Percentiles rank a stretch among this genome's conserved stretches.
Conservation (phyloP, 2,329 filamentous ascomycete species). For the Phialophora tarda region DNA sequence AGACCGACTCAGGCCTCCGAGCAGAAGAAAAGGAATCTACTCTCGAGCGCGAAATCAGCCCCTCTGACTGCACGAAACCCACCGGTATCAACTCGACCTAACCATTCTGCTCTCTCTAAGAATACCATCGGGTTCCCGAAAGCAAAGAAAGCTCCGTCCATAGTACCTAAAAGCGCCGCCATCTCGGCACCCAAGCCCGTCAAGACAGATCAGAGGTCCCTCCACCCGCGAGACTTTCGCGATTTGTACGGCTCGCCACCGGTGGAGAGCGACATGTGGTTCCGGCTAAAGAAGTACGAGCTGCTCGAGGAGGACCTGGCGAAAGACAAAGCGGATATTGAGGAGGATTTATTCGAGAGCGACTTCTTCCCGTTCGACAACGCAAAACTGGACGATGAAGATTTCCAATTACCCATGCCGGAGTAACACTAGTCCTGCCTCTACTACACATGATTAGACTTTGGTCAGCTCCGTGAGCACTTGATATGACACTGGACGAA, state of each 20-base stretch:
- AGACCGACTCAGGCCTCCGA: conserved; percentile 47
- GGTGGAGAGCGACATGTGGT: conserved; percentile 53
- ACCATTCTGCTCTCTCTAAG: conserved; percentile 70
- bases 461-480: background rate
- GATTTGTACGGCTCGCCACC: conserved; percentile 51
- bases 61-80: conserved; percentile 49
- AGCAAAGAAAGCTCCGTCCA: conserved; percentile 64
- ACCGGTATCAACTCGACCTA: conserved; percentile 63
- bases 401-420: conserved; percentile 38
- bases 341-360: conserved; percentile 37
- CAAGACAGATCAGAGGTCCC: conserved; percentile 39
- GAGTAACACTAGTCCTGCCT: conserved; percentile 16
- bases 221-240: conserved; percentile 52
- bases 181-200: conserved; percentile 41
- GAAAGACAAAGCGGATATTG: conserved; percentile 41
- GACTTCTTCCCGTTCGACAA: conserved; percentile 39
- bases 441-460: background rate
- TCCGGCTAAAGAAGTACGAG: conserved; percentile 48
- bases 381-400: conserved; percentile 40
- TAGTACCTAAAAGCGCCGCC: conserved; percentile 43
- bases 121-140: conserved; percentile 86
- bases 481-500: conserved; percentile 24
- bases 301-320: conserved; percentile 45
- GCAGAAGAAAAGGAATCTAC: conserved; percentile 50
- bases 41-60: conserved; percentile 27